These are phyloP conservation scores for Anthoceros angustus DNA, from an alignment of 225 moss, liverwort and hornwort genomes.

Conservation along the genomic window DNA sequence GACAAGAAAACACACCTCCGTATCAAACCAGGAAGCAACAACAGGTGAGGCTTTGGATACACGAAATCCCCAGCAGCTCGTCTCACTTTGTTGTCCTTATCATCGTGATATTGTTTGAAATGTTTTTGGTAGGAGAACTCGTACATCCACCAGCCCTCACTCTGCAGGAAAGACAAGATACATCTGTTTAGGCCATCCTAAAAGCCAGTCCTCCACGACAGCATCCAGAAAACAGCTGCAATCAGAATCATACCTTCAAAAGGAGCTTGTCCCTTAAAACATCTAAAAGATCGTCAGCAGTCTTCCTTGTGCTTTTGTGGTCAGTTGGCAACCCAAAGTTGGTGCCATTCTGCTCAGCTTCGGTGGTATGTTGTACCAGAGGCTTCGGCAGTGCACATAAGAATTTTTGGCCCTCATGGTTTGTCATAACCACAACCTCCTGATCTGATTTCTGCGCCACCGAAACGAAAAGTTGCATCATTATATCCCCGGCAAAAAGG, in stretches of 20 bases:
- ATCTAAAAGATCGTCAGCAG: slow-evolving; percentile 71
- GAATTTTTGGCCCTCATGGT: slow-evolving; percentile 73
- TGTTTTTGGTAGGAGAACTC: slow-evolving; percentile 60
- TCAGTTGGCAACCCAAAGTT: slow-evolving; percentile 45
- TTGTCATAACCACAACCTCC: slow-evolving; percentile 73
- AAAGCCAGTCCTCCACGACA: not conserved
- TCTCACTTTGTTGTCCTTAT: slow-evolving; percentile 35
- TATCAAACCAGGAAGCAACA: slow-evolving; percentile 12
- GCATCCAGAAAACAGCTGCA: not conserved
- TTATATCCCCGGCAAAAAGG: too few species aligned
- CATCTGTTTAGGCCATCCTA: not conserved
- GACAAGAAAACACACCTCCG: not conserved
- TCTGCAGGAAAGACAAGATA: slow-evolving; percentile 24
- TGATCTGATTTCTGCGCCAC: slow-evolving; percentile 36
- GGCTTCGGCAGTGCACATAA: slow-evolving; percentile 58
- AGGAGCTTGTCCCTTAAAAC: slow-evolving; percentile 50
- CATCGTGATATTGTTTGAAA: slow-evolving; percentile 63
- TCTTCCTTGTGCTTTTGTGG: slow-evolving; percentile 56
- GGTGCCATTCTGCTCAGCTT: slow-evolving; percentile 41
- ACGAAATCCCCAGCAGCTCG: slow-evolving; percentile 1
- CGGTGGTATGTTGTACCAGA: slow-evolving; percentile 25
- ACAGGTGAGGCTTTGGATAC: slow-evolving; percentile 6
- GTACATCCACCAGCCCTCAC: slow-evolving; percentile 94
- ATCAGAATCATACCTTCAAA: slow-evolving; percentile 28
- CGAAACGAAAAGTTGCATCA: not conserved